phyloP scores from a whole-genome alignment of 2,329 filamentous ascomycete species.

The Ophiostoma sp. region DNA sequence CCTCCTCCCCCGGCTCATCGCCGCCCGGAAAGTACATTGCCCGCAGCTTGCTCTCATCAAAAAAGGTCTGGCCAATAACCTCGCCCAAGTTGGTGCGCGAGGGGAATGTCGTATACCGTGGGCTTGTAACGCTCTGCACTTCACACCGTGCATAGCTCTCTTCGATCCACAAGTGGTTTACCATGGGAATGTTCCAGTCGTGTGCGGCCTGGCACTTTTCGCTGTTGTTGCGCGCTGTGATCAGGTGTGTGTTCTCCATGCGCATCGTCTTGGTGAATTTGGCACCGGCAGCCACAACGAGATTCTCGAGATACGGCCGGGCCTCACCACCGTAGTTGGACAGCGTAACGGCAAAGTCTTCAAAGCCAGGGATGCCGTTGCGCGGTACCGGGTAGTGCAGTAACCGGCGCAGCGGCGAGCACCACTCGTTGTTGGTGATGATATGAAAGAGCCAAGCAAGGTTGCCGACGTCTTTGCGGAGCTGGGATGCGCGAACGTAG shows the following conservation, averaged over 20 bases:
- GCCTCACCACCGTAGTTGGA: slow-evolving; percentile 97
- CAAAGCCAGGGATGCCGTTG: slow-evolving; percentile 72
- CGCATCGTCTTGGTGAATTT: slow-evolving; percentile 94
- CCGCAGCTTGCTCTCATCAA: slow-evolving; percentile 59
- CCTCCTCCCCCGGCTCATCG: neutral
- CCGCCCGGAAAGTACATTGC: slow-evolving; percentile 65
- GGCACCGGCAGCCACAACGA: slow-evolving; percentile 77
- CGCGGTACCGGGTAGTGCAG: slow-evolving; percentile 85
- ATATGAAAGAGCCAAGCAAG: slow-evolving; percentile 90
- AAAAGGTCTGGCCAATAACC: slow-evolving; percentile 80
- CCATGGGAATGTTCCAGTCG: slow-evolving; percentile 84
- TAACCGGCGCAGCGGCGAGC: slow-evolving; percentile 72
- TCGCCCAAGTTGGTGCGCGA: slow-evolving; percentile 85
- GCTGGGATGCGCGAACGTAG: slow-evolving; percentile 70
- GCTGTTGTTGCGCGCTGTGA: slow-evolving; percentile 81
- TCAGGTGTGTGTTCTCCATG: slow-evolving; percentile 88
- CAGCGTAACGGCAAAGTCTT: slow-evolving; percentile 71
- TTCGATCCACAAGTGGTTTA: slow-evolving; percentile 96
- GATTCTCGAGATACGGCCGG: slow-evolving; percentile 84
- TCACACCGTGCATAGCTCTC: slow-evolving; percentile 92
- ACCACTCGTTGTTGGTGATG: slow-evolving; percentile 84
- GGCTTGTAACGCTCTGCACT: slow-evolving; percentile 63
- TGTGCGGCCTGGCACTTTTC: slow-evolving; percentile 89
- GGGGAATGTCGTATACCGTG: slow-evolving; percentile 81
- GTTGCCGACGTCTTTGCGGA: slow-evolving; percentile 80